These are phyloP conservation scores for Kodamaea sp. DNA, from an alignment of 1,139 yeast genomes.

Conservation along the genomic window DNA sequence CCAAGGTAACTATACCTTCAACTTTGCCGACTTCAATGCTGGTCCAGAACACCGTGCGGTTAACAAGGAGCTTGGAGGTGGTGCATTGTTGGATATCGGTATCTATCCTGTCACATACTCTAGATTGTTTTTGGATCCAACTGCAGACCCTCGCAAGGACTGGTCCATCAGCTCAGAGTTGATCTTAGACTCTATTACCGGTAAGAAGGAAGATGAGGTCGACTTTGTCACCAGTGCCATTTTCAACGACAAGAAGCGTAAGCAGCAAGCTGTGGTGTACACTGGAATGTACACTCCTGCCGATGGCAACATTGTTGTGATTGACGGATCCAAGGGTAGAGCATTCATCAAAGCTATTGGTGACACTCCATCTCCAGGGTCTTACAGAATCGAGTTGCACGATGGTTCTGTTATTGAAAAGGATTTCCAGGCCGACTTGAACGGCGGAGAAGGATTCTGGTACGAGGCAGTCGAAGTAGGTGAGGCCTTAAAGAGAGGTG, in stretches of 20 bases:
- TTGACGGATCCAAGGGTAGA: constrained; percentile 23
- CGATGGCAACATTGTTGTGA: constrained; percentile 14
- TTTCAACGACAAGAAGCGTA: constrained; percentile 19
- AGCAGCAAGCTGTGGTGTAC: constrained; percentile 22
- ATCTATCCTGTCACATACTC: constrained; percentile 56
- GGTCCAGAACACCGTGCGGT: constrained; percentile 25
- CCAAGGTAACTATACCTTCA: constrained; percentile 39
- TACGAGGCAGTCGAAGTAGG: constrained; percentile 20
- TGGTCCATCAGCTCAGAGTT: constrained; percentile 20
- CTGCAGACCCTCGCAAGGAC: constrained; percentile 14
- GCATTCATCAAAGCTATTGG: constrained; percentile 15
- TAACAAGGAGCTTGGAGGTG: constrained; percentile 55
- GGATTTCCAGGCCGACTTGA: constrained; percentile 11
- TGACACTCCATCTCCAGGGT: constrained; percentile 20
- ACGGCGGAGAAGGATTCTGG: constrained; percentile 20
- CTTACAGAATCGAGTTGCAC: constrained; percentile 12
- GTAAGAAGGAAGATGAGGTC: constrained; percentile 17
- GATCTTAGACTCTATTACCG: constrained; percentile 19
- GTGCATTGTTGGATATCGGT: constrained; percentile 62
- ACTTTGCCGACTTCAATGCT: constrained; percentile 25
- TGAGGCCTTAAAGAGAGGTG: constrained; percentile 16
- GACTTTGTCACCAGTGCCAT: constrained; percentile 20
- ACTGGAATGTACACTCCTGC: constrained; percentile 19
- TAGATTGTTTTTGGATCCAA: constrained; percentile 40
- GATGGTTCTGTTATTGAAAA: constrained; percentile 11